phyloP scores from a whole-genome alignment of 768 basidiomycete genomes.

The Lactifluus echinatus region DNA sequence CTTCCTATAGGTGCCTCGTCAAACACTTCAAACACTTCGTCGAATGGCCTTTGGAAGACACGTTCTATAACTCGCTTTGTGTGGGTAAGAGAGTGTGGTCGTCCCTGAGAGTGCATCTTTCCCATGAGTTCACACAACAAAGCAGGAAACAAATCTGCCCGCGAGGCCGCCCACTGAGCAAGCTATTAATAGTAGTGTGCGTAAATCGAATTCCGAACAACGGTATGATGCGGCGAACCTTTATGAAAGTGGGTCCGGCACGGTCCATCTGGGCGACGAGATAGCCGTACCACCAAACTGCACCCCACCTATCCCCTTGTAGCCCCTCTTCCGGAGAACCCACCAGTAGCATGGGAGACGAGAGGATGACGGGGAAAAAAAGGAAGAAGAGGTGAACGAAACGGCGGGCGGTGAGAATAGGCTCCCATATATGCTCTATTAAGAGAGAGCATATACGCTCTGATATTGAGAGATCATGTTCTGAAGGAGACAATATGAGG shows the following conservation, averaged over 20 bases:
- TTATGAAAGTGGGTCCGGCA: constrained; percentile 95
- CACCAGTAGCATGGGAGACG: constrained; percentile 75
- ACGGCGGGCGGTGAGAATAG: constrained; percentile 69
- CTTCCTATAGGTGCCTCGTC: constrained; percentile 85
- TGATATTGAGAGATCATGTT: constrained; percentile 42
- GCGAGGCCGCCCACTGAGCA: constrained; percentile 96
- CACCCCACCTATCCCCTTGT: constrained; percentile 81
- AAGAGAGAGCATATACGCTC: constrained; percentile 41
- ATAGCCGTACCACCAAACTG: constrained; percentile 95
- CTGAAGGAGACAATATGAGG: constrained; percentile 61
- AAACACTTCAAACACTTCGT: constrained; percentile 88
- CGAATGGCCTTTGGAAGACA: constrained; percentile 77
- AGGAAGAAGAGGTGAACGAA: constrained; percentile 77
- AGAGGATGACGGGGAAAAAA: constrained; percentile 81
- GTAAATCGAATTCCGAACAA: neutral
- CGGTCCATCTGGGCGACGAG: constrained; percentile 84
- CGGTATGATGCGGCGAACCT: constrained; percentile 42
- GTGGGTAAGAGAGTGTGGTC: constrained; percentile 69
- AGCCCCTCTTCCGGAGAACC: constrained; percentile 46
- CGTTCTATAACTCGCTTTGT: constrained; percentile 75
- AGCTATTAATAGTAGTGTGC: constrained; percentile 41
- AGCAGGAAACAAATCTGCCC: constrained; percentile 87
- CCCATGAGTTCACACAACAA: constrained; percentile 78
- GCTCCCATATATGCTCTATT: constrained; percentile 65
- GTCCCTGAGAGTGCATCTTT: constrained; percentile 80